Percentiles rank a stretch among this genome's conserved stretches.
Conservation (phyloP, 768 basidiomycete species). For the Scleroderma bovista region DNA sequence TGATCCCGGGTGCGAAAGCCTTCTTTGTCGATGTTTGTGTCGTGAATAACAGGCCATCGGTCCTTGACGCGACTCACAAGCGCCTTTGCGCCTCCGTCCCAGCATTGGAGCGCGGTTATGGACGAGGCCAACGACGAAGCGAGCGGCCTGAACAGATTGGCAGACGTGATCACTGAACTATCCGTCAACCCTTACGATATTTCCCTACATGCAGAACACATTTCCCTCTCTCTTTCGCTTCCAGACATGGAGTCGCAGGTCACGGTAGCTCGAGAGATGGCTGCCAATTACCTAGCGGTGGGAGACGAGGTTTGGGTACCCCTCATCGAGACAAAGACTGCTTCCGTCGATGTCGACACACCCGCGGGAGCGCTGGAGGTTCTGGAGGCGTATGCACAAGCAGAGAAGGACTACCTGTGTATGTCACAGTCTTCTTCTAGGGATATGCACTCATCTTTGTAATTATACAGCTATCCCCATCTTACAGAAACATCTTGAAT, state of each 20-base stretch:
- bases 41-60: too few species aligned
- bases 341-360: constrained; percentile 46
- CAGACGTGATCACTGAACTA: constrained; percentile 52
- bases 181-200: constrained; percentile 56
- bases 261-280: constrained; percentile 59
- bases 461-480: constrained; percentile 65
- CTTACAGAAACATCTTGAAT: constrained; percentile 61
- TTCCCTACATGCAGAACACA: constrained; percentile 61
- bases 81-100: too few species aligned
- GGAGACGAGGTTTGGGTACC: constrained; percentile 74
- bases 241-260: constrained; percentile 57
- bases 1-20: too few species aligned
- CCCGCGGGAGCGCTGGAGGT: constrained; percentile 48
- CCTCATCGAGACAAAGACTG: constrained; percentile 50
- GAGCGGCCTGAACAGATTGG: constrained; percentile 58
- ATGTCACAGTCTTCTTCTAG: constrained; percentile 27
- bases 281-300: constrained; percentile 55
- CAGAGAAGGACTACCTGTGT: constrained; percentile 80
- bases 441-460: constrained; percentile 13
- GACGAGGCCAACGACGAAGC: constrained; percentile 35
- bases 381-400: constrained; percentile 55
- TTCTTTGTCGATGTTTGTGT: too few species aligned
- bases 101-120: constrained; percentile 30
- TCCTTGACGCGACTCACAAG: constrained; percentile 3
- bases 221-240: constrained; percentile 51